These are phyloP conservation scores for Botryotinia globosa DNA, from an alignment of 2,329 filamentous ascomycete species.

Conservation along the genomic window DNA sequence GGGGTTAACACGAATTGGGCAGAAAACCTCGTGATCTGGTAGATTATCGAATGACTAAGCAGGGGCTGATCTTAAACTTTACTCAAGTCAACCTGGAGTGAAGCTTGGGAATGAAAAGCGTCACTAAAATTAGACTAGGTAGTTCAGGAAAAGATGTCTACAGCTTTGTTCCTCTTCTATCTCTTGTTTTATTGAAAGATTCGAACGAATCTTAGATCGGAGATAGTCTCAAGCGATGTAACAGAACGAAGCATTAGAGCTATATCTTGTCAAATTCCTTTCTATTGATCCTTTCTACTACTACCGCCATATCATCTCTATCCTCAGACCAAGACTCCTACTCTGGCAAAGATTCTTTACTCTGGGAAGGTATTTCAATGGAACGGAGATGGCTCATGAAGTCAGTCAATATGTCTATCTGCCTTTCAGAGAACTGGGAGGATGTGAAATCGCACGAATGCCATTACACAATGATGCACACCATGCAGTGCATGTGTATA, in stretches of 20 bases:
- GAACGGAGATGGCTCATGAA: background rate
- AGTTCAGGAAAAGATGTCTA: background rate
- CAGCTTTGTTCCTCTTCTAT: background rate
- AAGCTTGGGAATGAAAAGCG: background rate
- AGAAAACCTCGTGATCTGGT: conserved; percentile 7
- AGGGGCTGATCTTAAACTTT: background rate
- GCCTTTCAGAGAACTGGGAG: no score
- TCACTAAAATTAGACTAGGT: background rate
- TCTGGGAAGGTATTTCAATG: background rate
- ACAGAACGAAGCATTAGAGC: background rate
- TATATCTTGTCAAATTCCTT: background rate
- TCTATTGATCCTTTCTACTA: no score
- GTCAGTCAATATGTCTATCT: background rate
- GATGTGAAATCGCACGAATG: background rate
- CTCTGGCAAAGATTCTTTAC: background rate
- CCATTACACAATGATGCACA: background rate
- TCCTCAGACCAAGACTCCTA: no score
- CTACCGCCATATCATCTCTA: accelerated
- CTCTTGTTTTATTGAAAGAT: background rate
- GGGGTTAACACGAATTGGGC: background rate
- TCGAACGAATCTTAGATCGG: no score
- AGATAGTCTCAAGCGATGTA: background rate
- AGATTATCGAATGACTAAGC: background rate
- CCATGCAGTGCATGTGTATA: background rate
- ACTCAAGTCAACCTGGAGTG: background rate